Percentiles rank a stretch among this genome's conserved stretches.
These are phyloP conservation scores for Aquanectria penicillioides DNA, from an alignment of 2,329 filamentous ascomycete genomes.

Conservation along the genomic window DNA sequence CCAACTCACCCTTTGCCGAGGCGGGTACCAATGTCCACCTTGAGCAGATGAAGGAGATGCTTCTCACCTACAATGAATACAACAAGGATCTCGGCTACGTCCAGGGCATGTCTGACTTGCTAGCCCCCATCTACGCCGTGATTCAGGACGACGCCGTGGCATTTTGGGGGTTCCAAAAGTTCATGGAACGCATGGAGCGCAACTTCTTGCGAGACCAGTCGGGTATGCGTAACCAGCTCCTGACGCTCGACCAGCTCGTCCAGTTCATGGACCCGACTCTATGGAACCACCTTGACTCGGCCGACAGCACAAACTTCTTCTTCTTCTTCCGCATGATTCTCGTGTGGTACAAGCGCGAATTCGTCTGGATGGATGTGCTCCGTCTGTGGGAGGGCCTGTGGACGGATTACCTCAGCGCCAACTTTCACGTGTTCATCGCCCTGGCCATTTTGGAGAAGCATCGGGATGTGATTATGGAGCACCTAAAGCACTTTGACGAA, in stretches of 20 bases:
- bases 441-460: constrained; percentile 96
- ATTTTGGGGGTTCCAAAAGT: constrained; percentile 95
- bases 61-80: constrained; percentile 98
- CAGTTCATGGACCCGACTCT: constrained; percentile 97
- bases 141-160: constrained; percentile 97
- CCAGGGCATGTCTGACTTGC: constrained; percentile 97
- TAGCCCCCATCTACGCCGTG: constrained; percentile 95
- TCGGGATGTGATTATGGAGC: constrained; percentile 93
- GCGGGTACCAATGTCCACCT: constrained; percentile 96
- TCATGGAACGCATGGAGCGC: constrained; percentile 98
- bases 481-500: constrained; percentile 94
- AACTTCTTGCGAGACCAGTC: constrained; percentile 97
- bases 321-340: constrained; percentile 99
- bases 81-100: constrained; percentile 96
- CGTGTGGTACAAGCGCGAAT: constrained; percentile 99
- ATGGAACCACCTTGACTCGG: constrained; percentile 87
- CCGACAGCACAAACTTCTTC: constrained; percentile 98
- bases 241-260: constrained; percentile 92
- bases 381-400: constrained; percentile 92
- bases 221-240: constrained; percentile 92
- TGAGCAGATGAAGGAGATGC: constrained; percentile 99
- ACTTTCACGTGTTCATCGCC: constrained; percentile 95
- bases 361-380: constrained; percentile 87
- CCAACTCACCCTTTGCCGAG: constrained; percentile 92
- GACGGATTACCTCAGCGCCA: constrained; percentile 90